Conservation (phyloP, 305 asterid species). For the Salvia sclarea region DNA sequence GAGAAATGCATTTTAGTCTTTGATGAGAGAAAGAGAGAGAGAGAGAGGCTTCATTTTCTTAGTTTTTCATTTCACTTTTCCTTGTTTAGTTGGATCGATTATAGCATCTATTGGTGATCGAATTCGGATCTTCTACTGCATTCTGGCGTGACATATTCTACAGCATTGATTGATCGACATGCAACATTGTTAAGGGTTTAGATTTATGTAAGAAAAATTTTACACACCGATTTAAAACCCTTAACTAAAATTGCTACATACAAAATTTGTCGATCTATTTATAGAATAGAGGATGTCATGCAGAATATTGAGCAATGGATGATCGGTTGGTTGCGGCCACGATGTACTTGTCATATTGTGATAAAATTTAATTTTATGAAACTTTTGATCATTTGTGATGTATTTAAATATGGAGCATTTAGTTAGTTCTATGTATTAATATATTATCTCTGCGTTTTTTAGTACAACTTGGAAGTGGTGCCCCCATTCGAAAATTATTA, state of each 20-base stretch:
- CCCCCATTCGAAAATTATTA: slow-evolving; percentile 11
- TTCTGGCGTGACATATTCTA: too few relatives aligned
- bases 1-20: not conserved
- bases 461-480: not conserved
- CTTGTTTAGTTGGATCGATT: not conserved
- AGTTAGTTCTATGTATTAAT: not conserved
- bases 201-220: too few relatives aligned
- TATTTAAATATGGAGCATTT: not conserved
- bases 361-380: not conserved
- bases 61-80: not conserved
- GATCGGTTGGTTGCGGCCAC: not conserved
- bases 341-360: slow-evolving; percentile 11
- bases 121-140: too few relatives aligned
- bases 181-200: too few relatives aligned
- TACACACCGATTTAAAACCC: too few relatives aligned
- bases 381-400: not conserved
- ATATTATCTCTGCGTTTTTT: not conserved
- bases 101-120: slow-evolving; percentile 11
- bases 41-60: not conserved
- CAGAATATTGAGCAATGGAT: too few relatives aligned
- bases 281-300: too few relatives aligned
- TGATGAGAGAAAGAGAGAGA: too few relatives aligned
- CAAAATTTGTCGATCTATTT: too few relatives aligned
- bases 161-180: too few relatives aligned
- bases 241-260: too few relatives aligned